phyloP scores from a whole-genome alignment of 1,139 yeast species.

The Candida buenavistaensis region DNA sequence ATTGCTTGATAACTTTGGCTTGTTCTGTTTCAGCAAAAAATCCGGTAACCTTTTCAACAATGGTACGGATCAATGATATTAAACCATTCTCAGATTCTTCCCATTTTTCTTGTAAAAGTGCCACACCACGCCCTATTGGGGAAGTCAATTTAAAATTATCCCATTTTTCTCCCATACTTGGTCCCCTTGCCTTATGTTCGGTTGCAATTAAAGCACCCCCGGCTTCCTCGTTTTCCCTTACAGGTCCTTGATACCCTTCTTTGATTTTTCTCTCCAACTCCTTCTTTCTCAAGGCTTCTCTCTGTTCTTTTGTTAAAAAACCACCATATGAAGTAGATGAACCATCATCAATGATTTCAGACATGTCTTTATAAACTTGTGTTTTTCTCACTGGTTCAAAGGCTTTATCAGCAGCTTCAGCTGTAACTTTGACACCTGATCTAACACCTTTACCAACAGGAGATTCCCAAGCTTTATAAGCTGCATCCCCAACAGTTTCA shows the following conservation, averaged over 20 bases:
- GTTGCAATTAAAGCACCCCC: conserved; percentile 84
- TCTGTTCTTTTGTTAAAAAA: conserved; percentile 80
- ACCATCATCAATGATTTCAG: conserved; percentile 90
- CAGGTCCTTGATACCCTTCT: conserved; percentile 67
- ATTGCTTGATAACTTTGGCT: conserved; percentile 84
- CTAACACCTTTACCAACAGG: conserved; percentile 89
- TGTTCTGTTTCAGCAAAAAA: conserved; percentile 95
- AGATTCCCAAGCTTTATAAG: conserved; percentile 94
- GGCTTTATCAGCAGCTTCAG: conserved; percentile 79
- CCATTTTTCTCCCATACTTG: conserved; percentile 69
- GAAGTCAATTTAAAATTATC: conserved; percentile 68
- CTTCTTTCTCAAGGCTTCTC: conserved; percentile 71
- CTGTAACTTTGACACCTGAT: conserved; percentile 75
- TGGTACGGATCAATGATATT: conserved; percentile 75
- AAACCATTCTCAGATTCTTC: conserved; percentile 96
- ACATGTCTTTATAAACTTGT: conserved; percentile 82
- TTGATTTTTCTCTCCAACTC: conserved; percentile 51
- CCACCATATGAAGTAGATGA: conserved; percentile 90
- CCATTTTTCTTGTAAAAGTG: conserved; percentile 70
- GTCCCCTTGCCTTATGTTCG: conserved; percentile 71
- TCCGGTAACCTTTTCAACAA: conserved; percentile 79
- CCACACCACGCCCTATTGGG: conserved; percentile 65
- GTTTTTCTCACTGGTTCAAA: conserved; percentile 95
- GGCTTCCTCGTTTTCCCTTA: conserved; percentile 81
- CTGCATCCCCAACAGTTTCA: conserved; percentile 89